Evolutionary conservation across 2,329 filamentous ascomycete genomes (phyloP).

Genomic region (Dichotomopilus funicola): DNA sequence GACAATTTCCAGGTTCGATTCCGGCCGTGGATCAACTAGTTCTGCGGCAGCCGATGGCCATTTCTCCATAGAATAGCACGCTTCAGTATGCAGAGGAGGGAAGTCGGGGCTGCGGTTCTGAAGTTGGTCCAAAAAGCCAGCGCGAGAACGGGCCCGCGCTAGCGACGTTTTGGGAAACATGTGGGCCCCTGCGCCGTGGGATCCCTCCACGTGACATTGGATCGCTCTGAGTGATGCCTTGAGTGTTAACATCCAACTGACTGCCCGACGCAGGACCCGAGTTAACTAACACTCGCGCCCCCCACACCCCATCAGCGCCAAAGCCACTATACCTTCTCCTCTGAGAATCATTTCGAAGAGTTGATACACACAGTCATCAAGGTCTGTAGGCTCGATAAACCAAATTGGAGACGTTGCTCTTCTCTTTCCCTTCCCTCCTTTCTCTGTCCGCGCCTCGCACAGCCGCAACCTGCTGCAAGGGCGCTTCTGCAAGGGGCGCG

Average conservation of each 20-base stretch:
- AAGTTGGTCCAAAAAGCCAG: constrained; percentile 24
- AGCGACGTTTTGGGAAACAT: constrained; percentile 13
- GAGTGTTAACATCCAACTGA: background rate
- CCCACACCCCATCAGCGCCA: too few species aligned
- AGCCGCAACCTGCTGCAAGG: too few species aligned
- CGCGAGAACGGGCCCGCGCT: constrained; percentile 20
- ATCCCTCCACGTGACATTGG: constrained; percentile 10
- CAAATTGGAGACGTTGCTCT: too few species aligned
- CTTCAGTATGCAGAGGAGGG: constrained; percentile 14
- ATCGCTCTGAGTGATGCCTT: background rate
- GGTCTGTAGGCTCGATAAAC: too few species aligned
- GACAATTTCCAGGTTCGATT: constrained; percentile 11
- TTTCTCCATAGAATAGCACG: constrained; percentile 13
- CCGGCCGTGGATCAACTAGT: constrained; percentile 6
- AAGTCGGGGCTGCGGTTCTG: constrained; percentile 13
- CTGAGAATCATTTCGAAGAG: too few species aligned
- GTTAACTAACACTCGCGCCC: too few species aligned
- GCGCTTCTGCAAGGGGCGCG: too few species aligned
- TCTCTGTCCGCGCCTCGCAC: too few species aligned
- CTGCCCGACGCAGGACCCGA: too few species aligned
- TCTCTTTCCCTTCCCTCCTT: too few species aligned
- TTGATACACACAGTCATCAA: too few species aligned
- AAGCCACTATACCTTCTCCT: too few species aligned
- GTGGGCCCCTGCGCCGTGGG: constrained; percentile 10
- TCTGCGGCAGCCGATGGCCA: constrained; percentile 15